phyloP scores from a whole-genome alignment of 176 grass and related monocot genomes.

The Rhynchospora pubera region DNA sequence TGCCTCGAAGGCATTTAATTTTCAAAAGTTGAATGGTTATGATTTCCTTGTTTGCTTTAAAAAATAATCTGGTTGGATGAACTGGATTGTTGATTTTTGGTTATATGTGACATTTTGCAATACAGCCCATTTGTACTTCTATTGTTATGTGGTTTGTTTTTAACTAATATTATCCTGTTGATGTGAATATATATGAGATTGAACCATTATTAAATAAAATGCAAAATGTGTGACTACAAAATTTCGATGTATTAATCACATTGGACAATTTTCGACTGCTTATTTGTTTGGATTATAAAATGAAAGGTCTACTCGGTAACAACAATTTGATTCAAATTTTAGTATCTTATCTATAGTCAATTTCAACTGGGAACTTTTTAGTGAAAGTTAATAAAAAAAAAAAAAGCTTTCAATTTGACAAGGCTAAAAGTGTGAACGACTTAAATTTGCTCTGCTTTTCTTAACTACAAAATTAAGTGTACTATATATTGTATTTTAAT shows the following conservation, averaged over 20 bases:
- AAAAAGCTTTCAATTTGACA: background rate
- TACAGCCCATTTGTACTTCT: too few relatives aligned
- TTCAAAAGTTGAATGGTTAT: too few relatives aligned
- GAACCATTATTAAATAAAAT: too few relatives aligned
- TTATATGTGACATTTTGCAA: too few relatives aligned
- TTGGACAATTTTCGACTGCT: background rate
- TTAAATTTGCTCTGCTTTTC: background rate
- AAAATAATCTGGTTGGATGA: too few relatives aligned
- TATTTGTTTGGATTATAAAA: background rate
- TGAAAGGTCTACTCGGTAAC: background rate
- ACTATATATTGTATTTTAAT: too few relatives aligned
- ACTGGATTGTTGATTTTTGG: too few relatives aligned
- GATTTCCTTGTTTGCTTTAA: too few relatives aligned
- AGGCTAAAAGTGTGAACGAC: background rate
- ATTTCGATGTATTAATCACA: background rate
- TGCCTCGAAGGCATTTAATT: too few relatives aligned
- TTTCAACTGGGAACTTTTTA: background rate
- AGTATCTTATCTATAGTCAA: background rate
- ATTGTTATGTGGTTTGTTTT: too few relatives aligned
- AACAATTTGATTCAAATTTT: background rate
- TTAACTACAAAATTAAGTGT: background rate
- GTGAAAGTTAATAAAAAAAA: background rate
- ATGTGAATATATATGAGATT: too few relatives aligned
- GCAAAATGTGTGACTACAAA: background rate
- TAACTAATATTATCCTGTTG: too few relatives aligned